These are phyloP conservation scores for Nigrospora osmanthi DNA, from an alignment of 2,329 filamentous ascomycete genomes.

Conservation along the genomic window DNA sequence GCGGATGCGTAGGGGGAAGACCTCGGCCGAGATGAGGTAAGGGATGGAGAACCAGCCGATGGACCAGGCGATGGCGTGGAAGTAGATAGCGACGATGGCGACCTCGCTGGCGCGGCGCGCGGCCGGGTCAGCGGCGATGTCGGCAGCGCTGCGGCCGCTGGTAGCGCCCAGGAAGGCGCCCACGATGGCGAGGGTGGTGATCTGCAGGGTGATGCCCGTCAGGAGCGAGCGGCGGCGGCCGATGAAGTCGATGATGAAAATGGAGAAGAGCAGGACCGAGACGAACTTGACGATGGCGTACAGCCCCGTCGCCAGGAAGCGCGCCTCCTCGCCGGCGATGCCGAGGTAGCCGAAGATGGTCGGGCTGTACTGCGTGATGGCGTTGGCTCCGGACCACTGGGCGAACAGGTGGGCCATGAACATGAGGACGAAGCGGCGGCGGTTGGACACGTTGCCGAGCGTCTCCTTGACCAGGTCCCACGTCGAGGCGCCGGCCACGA, in stretches of 20 bases:
- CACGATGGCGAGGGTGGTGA: conserved; percentile 19
- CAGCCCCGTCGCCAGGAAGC: conserved; percentile 16
- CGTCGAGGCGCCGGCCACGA: conserved; percentile 19
- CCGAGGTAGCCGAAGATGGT: conserved; percentile 21
- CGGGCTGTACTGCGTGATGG: conserved; percentile 20
- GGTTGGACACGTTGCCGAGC: conserved; percentile 14
- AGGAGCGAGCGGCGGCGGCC: conserved; percentile 20
- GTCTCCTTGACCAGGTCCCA: conserved; percentile 26
- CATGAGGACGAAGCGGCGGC: conserved; percentile 21
- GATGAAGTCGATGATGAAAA: conserved; percentile 19
- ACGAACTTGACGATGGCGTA: conserved; percentile 21
- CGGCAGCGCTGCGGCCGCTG: conserved; percentile 11
- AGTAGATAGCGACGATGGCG: conserved; percentile 33
- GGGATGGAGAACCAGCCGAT: conserved; percentile 39
- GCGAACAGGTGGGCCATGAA: conserved; percentile 18
- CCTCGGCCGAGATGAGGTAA: conserved; percentile 35
- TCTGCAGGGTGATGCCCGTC: conserved; percentile 22
- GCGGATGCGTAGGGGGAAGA: conserved; percentile 33
- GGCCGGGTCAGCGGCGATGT: conserved; percentile 8
- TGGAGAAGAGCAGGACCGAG: conserved; percentile 15
- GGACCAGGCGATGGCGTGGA: conserved; percentile 34
- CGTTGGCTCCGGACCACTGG: conserved; percentile 19
- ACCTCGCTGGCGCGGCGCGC: conserved; percentile 24
- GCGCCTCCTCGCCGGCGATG: conserved; percentile 11
- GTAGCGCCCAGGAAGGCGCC: conserved; percentile 21